Base-by-base conservation (phyloP, 441 rosid genomes). In the Corymbia citriodora region DNA sequence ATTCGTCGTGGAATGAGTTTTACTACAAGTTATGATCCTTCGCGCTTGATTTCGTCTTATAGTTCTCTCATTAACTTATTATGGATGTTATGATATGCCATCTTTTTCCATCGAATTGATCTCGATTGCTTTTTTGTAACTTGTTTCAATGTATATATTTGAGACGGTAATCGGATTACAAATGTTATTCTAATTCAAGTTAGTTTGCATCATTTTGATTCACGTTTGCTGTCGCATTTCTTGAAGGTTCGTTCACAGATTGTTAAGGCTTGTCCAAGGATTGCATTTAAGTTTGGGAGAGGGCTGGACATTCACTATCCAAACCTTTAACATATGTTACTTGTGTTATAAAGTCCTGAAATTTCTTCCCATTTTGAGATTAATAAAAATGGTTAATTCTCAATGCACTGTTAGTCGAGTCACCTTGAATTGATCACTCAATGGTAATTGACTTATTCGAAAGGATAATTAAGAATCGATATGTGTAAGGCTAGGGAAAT, bases 141-240 rank as follows among this genome's bases (percentile, higher is more conserved):
- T 3, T 19, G 0, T 33, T 72, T 72, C 1, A 4, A 18, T 10
- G 49, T 0, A 2, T 8, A 72, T 72, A 5, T 18, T 33, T 6
- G 8, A 72, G 5, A 18, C 17, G 3, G 6, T 33, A 70, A 70
- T 70, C 3, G 0, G 23, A 33, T 31, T 70, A 17, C 3, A 31
- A 31, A 70, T 68, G 40, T 68, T 63, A 63, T 29, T 29, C 29
- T 5, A 18, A 63, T 63, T 6, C 2, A 4, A 63, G 18, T 63
- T 29, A 12, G 70, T 63, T 1, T 63, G 72, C 72, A 63, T 63
- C 6, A 6, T 40, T 40, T 40, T 63, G 72, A 63, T 13, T 29
- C 0, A 16, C 6, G 5, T 63, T n/a, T 14, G 40, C 12, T 9
- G 7, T 57, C 3, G 29, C 63, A 4, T 40, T 40, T 40, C 63